Base-by-base conservation (phyloP, 148 eudicot genomes). In the Gaultheria prostrata region DNA sequence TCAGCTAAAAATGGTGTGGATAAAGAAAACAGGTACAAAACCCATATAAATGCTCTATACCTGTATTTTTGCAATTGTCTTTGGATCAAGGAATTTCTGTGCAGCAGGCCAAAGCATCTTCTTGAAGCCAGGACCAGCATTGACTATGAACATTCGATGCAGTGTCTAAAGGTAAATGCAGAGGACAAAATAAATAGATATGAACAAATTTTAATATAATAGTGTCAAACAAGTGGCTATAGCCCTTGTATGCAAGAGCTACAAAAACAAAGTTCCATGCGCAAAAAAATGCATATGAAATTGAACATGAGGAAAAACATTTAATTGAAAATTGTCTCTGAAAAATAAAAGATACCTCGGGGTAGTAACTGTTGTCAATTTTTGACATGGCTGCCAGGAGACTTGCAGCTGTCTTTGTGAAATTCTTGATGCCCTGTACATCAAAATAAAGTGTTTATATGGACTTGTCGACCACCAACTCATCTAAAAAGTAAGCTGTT, bases 51-150 rank as follows among this genome's bases (percentile, higher is more conserved):
- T 28, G 59, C 9, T 32, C 17, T 18, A 69, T 84, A 90, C 94
- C 86, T 93, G 92, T 83, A 94, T 92, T 88, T 94, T 94, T 70
- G 90, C 75, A 72, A 88, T 89, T 17, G 96, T 93, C 83, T 85
- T 94, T 69, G 90, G 69, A 86, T 93, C 98, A 82, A 94, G 89
- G 87, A 94, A 89, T 77, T 87, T 93, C 76, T 92, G 91, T 11
- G 92, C 94, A 54, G 93, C 93, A 79, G 94, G 93, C 98, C 98
- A 94, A 54, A 94, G 89, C 89, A 93, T 77, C 84, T 86, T 92
- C 86, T 90, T 94, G 77, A 94, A 94, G 65, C 89, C 94, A 76
- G 89, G 72, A 63, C 96, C 95, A 89, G 98, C 98, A 91, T 94
- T 94, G 26, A 93, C 94, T 83, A 94, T 86, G 85, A 85, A 92